Evolutionary conservation across 257 asterid genomes (phyloP).

Genomic region (Nemophila menziesii): DNA sequence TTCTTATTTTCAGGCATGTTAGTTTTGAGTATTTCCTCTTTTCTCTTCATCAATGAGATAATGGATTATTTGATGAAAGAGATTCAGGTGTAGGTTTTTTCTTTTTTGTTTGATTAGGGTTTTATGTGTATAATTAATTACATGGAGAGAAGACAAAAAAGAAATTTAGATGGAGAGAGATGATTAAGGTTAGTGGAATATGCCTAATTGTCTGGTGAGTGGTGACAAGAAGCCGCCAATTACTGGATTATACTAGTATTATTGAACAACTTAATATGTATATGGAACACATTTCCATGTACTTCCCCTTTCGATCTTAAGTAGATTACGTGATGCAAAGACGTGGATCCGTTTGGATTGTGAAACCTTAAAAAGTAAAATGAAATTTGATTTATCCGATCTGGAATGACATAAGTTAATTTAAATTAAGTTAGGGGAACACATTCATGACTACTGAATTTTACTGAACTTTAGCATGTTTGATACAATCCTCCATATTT

Average conservation of each 20-base stretch:
- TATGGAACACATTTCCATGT: constrained; percentile 6
- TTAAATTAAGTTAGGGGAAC: no score
- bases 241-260: constrained; percentile 15
- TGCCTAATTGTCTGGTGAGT: constrained; percentile 10
- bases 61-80: constrained; percentile 2
- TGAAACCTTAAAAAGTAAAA: no score
- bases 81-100: constrained; percentile 5
- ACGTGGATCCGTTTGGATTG: no score
- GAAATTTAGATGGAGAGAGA: not conserved
- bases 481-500: no score
- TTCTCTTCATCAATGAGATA: constrained; percentile 9
- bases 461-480: no score
- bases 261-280: constrained; percentile 5
- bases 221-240: constrained; percentile 21
- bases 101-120: constrained; percentile 1
- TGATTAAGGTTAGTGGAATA: constrained; percentile 15
- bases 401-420: no score
- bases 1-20: constrained; percentile 19
- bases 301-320: constrained; percentile 1
- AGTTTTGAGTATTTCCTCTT: constrained; percentile 5
- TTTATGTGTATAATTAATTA: not conserved
- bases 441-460: no score
- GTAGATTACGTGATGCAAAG: no score
- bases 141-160: constrained; percentile 5
- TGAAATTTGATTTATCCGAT: no score